Evolutionary conservation across 768 basidiomycete genomes (phyloP).

Genomic region (Asterophora lycoperdoides): DNA sequence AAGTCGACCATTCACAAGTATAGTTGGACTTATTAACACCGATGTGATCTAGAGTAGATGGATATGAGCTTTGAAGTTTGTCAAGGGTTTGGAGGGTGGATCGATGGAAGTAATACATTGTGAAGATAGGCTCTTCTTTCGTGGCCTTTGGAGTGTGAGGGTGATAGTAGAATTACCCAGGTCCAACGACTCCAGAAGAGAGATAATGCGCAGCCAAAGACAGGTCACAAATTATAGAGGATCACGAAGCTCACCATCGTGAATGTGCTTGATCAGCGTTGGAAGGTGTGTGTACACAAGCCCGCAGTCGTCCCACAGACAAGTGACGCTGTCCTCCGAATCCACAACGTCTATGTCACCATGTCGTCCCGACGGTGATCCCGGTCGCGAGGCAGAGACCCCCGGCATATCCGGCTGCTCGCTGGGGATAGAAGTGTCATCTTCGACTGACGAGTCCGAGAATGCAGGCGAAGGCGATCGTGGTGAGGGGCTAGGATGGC

Average conservation of each 20-base stretch:
- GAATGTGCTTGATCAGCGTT: constrained; percentile 79
- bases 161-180: no score
- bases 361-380: constrained; percentile 7
- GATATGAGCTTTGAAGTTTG: neutral
- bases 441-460: constrained; percentile 29
- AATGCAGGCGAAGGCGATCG: constrained; percentile 14
- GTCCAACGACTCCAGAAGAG: no score
- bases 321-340: constrained; percentile 59
- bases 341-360: constrained; percentile 13
- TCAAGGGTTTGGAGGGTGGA: no score
- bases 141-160: no score
- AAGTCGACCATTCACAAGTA: constrained; percentile 87
- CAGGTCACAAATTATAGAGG: neutral
- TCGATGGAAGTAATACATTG: neutral
- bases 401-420: constrained; percentile 18
- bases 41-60: constrained; percentile 60
- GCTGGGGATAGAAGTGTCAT: constrained; percentile 19
- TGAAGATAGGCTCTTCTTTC: no score
- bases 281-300: constrained; percentile 67
- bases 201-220: no score
- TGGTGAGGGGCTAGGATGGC: constrained; percentile 3
- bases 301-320: constrained; percentile 83
- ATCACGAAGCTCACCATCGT: constrained; percentile 52
- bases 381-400: constrained; percentile 11
- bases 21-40: constrained; percentile 81